These are phyloP conservation scores for Malus asiatica DNA, from an alignment of 306 rosid genomes.

Conservation along the genomic window DNA sequence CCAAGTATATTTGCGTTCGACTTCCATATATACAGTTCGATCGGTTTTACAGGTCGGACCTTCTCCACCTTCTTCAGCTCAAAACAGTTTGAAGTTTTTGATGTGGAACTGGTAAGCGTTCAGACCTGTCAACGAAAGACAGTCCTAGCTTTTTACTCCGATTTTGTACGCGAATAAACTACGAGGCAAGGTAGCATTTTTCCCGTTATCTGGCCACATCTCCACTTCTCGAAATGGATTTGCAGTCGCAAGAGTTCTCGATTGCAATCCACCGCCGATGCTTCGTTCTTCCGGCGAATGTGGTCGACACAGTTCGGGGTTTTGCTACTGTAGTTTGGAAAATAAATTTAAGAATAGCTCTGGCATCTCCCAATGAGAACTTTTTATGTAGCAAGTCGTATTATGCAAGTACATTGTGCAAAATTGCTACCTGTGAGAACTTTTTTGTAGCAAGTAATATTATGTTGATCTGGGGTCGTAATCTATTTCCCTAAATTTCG, in stretches of 20 bases:
- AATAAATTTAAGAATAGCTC: neutral
- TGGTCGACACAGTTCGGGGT: neutral
- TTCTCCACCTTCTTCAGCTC: slow-evolving; percentile 96
- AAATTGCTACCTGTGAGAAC: neutral
- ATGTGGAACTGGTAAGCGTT: slow-evolving; percentile 70
- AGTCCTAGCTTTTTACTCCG: slow-evolving; percentile 71
- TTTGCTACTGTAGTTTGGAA: neutral
- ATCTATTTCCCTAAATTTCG: neutral
- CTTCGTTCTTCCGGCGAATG: neutral
- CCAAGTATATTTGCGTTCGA: neutral
- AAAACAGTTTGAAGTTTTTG: slow-evolving; percentile 94
- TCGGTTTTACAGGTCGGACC: slow-evolving; percentile 78
- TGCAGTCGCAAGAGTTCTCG: neutral
- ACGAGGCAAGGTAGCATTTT: slow-evolving; percentile 1
- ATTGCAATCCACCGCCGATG: neutral
- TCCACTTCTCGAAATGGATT: neutral
- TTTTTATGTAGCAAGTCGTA: neutral
- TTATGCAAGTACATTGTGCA: neutral
- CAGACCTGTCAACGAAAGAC: slow-evolving; percentile 82
- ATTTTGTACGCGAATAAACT: slow-evolving; percentile 56
- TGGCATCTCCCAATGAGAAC: neutral
- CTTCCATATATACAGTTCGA: neutral
- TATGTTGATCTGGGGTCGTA: neutral
- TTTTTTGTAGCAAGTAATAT: neutral
- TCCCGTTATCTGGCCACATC: neutral